Percentiles rank a stretch among this genome's conserved stretches.
Evolutionary conservation across 352 stramenopile genomes (phyloP).

Genomic region (Pythium dissimile): DNA sequence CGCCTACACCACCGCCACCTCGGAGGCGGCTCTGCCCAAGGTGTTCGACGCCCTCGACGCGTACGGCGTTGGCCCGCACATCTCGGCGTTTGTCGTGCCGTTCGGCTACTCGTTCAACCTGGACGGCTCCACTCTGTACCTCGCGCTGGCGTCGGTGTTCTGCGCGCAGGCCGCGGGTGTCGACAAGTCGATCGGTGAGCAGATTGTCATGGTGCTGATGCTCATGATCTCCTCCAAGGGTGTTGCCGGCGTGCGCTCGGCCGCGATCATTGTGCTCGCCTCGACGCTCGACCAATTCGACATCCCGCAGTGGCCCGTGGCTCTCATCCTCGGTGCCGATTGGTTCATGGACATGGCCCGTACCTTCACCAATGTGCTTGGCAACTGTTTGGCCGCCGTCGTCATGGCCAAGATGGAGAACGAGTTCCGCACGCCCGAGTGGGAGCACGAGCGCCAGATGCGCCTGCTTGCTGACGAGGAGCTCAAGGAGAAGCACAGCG

Average conservation of each 20-base stretch:
- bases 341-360: conserved; percentile 66
- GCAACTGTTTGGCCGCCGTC: conserved; percentile 48
- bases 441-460: conserved; percentile 23
- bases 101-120: conserved; percentile 73
- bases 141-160: conserved; percentile 45
- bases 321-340: conserved; percentile 47
- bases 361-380: conserved; percentile 51
- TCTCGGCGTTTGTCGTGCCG: conserved; percentile 52
- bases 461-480: not conserved
- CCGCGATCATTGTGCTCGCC: conserved; percentile 6
- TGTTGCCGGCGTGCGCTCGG: conserved; percentile 7
- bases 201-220: conserved; percentile 13
- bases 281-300: conserved; percentile 22
- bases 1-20: conserved; percentile 32
- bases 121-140: conserved; percentile 48
- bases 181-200: conserved; percentile 17
- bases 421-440: conserved; percentile 51
- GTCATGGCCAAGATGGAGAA: conserved; percentile 66
- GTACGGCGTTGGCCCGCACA: conserved; percentile 46
- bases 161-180: conserved; percentile 45
- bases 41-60: conserved; percentile 49
- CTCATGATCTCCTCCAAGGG: conserved; percentile 11
- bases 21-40: conserved; percentile 41
- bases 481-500: not conserved
- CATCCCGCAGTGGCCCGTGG: conserved; percentile 56